Base-by-base conservation (phyloP, 140 eudicot genomes). In the Anethum foeniculum region DNA sequence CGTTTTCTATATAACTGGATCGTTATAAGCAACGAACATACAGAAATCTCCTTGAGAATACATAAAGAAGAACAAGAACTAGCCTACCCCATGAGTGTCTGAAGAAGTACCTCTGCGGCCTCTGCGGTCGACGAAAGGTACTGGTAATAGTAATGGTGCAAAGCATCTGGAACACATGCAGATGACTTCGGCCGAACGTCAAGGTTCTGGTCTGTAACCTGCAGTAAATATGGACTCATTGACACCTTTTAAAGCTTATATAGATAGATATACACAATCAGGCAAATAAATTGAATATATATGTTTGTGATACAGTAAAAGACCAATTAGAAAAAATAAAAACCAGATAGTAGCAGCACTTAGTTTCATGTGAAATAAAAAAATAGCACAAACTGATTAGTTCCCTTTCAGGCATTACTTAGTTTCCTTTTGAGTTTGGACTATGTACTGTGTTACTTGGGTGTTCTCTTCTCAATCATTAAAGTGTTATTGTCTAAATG, bases 61-160 rank as follows among this genome's bases (percentile, higher is more conserved):
- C 54, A 76, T 52, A 41, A 76, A 39, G 71, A 71, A 36, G 74
- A 86, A 86, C 60, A 71, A 54, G 74, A 86, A 86, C 60, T 76
- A 56, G 81, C 81, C 76, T 46, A 83, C 43, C 49, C 74, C 79
- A 75, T 64, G 77, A 48, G 48, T 78, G 83, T 77, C 80, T 80
- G 75, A 79, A 79, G 38, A 86, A 86, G 77, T 88, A 93, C 99
- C 99, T 93, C 99, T 81, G 99, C 98, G 71, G 97, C 98, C 91
- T 89, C 97, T 68, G 92, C 74, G 71, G 96, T 93, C 67, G 99
- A 95, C 43, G 97, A 95, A 84, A 95, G 93, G 82, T 89, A 91
- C 79, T 95, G 96, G 82, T 93, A 93, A 87, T 95, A 95, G 88
- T 95, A 95, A 81, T 87, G 99, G 76, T 98, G 97, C 90, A 95